Conservation (phyloP, 2,329 filamentous ascomycete genomes). For the Lachnellula occidentalis region DNA sequence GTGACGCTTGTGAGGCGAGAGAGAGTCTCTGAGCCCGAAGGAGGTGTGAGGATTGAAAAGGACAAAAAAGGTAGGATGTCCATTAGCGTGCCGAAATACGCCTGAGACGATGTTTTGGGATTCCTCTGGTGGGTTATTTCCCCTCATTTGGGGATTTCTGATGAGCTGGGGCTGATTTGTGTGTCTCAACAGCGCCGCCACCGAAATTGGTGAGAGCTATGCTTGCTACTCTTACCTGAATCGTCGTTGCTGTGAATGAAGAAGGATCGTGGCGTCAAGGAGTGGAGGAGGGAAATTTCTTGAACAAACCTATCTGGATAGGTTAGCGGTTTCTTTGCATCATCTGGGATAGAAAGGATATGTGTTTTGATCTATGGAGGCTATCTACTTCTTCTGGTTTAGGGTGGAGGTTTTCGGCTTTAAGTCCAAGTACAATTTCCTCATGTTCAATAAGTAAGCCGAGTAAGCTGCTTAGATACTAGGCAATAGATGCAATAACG, state of each 20-base stretch:
- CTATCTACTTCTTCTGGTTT: too few relatives aligned
- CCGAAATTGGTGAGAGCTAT: constrained; percentile 62
- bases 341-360: background rate
- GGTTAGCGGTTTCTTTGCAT: background rate
- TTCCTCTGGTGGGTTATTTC: constrained; percentile 25
- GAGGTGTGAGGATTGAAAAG: constrained; percentile 68
- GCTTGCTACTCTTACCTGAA: constrained; percentile 63
- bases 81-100: constrained; percentile 68
- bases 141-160: constrained; percentile 12
- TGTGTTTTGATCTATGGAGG: background rate
- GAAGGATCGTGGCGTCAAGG: background rate
- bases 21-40: constrained; percentile 49
- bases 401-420: too few relatives aligned
- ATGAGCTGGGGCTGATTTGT: constrained; percentile 19
- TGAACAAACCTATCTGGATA: background rate
- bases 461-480: too few relatives aligned
- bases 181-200: constrained; percentile 48
- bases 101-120: constrained; percentile 40
- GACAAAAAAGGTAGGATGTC: constrained; percentile 95
- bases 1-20: constrained; percentile 48
- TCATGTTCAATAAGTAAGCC: too few relatives aligned
- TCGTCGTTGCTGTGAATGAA: background rate
- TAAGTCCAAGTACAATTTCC: too few relatives aligned
- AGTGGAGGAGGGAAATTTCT: background rate
- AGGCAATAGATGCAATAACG: too few relatives aligned